Evolutionary conservation across 2,329 filamentous ascomycete genomes (phyloP).

Genomic region (Fusarium subtropicale): DNA sequence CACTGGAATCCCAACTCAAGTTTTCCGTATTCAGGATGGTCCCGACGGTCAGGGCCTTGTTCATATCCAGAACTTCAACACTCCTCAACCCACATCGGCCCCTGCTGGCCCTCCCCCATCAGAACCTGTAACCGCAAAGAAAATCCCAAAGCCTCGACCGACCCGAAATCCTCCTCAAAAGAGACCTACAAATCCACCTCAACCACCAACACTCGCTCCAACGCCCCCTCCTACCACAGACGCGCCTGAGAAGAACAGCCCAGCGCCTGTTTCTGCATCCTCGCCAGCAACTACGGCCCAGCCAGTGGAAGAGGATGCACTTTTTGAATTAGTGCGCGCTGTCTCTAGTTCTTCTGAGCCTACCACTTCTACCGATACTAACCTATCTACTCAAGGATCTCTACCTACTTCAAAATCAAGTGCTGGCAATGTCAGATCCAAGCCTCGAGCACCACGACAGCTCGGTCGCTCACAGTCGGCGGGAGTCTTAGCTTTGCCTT

Average conservation of each 20-base stretch:
- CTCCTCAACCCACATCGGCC: constrained; percentile 41
- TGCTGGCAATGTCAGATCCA: constrained; percentile 19
- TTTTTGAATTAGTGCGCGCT: constrained; percentile 40
- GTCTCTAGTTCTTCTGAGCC: constrained; percentile 37
- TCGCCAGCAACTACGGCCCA: constrained; percentile 12
- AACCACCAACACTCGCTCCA: constrained; percentile 46
- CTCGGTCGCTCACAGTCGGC: constrained; percentile 54
- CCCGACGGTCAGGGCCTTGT: constrained; percentile 52
- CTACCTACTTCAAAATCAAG: constrained; percentile 29
- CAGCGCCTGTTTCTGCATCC: constrained; percentile 29
- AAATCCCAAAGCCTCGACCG: constrained; percentile 18
- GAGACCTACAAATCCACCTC: constrained; percentile 36
- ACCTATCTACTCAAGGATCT: constrained; percentile 29
- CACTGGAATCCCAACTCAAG: constrained; percentile 57
- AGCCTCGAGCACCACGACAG: constrained; percentile 42
- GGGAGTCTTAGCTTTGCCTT: constrained; percentile 53
- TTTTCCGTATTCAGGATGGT: constrained; percentile 55
- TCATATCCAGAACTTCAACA: constrained; percentile 53
- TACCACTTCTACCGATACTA: constrained; percentile 36
- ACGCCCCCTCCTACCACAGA: constrained; percentile 57
- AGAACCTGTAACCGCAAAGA: constrained; percentile 42
- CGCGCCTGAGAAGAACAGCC: constrained; percentile 52
- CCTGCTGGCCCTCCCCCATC: constrained; percentile 31
- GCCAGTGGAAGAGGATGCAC: constrained; percentile 26
- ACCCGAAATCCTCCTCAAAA: constrained; percentile 34